Percentiles rank a stretch among this genome's conserved stretches.
Evolutionary conservation across 1,139 yeast species (phyloP).

Genomic region (Lodderomyces parapsilosis): DNA sequence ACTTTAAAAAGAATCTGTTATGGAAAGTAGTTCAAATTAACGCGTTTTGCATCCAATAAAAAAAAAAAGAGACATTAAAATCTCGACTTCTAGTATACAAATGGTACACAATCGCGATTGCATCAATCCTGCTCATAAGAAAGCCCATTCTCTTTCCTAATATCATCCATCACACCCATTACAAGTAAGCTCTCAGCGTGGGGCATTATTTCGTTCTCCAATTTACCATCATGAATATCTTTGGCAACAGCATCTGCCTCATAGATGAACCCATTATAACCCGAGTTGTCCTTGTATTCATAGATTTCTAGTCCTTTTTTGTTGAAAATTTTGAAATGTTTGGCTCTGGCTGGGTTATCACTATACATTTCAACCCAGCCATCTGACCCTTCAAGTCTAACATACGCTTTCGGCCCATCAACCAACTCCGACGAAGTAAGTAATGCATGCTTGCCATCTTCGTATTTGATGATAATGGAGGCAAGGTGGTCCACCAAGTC

Average conservation of each 20-base stretch:
- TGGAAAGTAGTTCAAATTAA: not conserved
- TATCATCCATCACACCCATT: slow-evolving; percentile 44
- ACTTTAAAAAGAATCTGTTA: not conserved
- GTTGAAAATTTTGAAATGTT: slow-evolving; percentile 28
- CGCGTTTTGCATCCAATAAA: not conserved
- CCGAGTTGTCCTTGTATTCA: slow-evolving; percentile 29
- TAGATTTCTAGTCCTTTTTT: slow-evolving; percentile 20
- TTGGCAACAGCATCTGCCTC: slow-evolving; percentile 53
- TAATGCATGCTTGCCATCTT: slow-evolving; percentile 35
- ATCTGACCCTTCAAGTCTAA: slow-evolving; percentile 38
- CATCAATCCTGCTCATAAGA: slow-evolving; percentile 38
- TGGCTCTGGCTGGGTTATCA: slow-evolving; percentile 34
- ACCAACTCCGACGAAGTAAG: slow-evolving; percentile 32
- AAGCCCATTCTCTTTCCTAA: slow-evolving; percentile 40
- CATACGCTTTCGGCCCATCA: slow-evolving; percentile 30
- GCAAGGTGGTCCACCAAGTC: slow-evolving; percentile 39
- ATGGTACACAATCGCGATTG: not conserved
- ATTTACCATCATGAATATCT: slow-evolving; percentile 35
- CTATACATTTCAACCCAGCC: slow-evolving; percentile 36
- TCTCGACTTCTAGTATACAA: not conserved
- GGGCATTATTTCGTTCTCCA: slow-evolving; percentile 37
- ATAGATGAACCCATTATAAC: slow-evolving; percentile 45
- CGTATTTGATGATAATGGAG: slow-evolving; percentile 33
- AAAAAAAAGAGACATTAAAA: not conserved
- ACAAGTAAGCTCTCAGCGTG: slow-evolving; percentile 44